These are phyloP conservation scores for Kodamaea sp. DNA, from an alignment of 1,139 yeast genomes.

Conservation along the genomic window DNA sequence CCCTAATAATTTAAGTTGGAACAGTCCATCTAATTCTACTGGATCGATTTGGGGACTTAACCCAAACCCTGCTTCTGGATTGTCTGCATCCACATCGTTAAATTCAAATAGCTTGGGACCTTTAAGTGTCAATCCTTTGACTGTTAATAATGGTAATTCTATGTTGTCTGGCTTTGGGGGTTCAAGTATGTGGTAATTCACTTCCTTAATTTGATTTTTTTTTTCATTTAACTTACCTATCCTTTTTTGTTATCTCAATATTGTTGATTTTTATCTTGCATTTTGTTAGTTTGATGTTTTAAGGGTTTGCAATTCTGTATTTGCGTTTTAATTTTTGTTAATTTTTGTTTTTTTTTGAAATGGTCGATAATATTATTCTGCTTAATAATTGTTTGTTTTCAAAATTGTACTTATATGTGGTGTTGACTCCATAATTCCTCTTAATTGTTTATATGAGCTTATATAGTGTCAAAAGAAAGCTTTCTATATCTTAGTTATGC, in stretches of 20 bases:
- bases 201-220: slow-evolving; percentile 3
- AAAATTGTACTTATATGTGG: no score
- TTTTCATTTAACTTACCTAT: slow-evolving; percentile 2
- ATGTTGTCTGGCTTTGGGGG: slow-evolving; percentile 15
- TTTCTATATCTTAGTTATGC: no score
- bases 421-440: no score
- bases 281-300: slow-evolving; percentile 8
- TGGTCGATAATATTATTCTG: no score
- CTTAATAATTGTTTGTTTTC: no score
- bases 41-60: no score
- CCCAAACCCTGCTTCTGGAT: slow-evolving; percentile 5
- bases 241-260: slow-evolving; percentile 2
- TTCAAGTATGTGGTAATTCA: slow-evolving; percentile 14
- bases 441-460: no score
- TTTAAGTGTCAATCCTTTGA: slow-evolving; percentile 9
- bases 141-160: slow-evolving; percentile 4
- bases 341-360: no score
- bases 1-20: no score
- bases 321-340: not conserved
- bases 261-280: slow-evolving; percentile 4
- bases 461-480: no score
- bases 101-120: slow-evolving; percentile 4
- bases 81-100: slow-evolving; percentile 11
- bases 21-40: no score
- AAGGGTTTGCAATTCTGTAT: slow-evolving; percentile 1